A percentile compares a stretch with the other conserved stretches of the same genome.
These are phyloP conservation scores for Achaetomiella virescens DNA, from an alignment of 495 filamentous ascomycete species.

Conservation along the genomic window DNA sequence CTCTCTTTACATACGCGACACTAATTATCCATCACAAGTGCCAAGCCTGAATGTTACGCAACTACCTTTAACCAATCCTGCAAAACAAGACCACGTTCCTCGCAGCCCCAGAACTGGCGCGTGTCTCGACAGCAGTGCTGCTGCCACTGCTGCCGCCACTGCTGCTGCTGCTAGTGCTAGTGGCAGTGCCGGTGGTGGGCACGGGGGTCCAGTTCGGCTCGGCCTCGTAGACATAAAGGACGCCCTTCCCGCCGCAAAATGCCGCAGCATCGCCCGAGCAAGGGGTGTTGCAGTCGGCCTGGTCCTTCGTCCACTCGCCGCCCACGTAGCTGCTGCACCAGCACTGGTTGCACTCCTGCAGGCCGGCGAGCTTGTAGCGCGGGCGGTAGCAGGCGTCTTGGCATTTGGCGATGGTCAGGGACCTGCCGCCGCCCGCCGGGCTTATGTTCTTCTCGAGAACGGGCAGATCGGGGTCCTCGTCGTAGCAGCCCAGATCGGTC, in stretches of 20 bases:
- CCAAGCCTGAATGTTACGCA: too few relatives aligned
- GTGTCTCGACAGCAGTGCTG: not conserved
- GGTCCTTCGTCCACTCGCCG: conserved; percentile 13
- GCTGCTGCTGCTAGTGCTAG: conserved; percentile 1
- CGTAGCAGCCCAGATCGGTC: conserved; percentile 17
- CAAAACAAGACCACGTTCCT: not conserved
- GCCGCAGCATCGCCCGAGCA: conserved; percentile 19
- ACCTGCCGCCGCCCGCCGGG: conserved; percentile 5
- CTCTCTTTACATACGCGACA: too few relatives aligned
- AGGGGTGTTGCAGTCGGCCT: conserved; percentile 23
- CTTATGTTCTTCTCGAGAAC: conserved; percentile 8
- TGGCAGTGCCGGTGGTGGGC: not conserved
- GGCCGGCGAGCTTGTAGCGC: conserved; percentile 9
- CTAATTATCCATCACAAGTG: too few relatives aligned
- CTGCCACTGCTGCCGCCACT: conserved; percentile 1
- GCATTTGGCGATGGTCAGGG: conserved; percentile 14
- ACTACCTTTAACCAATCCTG: too few relatives aligned
- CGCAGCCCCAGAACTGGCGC: not conserved
- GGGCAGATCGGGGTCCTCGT: conserved; percentile 8
- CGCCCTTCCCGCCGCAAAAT: conserved; percentile 22
- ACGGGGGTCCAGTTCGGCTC: conserved; percentile 1
- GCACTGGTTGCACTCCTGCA: conserved; percentile 26
- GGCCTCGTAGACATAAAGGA: conserved; percentile 17
- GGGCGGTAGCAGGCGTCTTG: conserved; percentile 12
- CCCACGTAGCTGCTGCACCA: conserved; percentile 26